Evolutionary conservation across 352 stramenopile genomes (phyloP).

Genomic region (Phytophthora hybrid): DNA sequence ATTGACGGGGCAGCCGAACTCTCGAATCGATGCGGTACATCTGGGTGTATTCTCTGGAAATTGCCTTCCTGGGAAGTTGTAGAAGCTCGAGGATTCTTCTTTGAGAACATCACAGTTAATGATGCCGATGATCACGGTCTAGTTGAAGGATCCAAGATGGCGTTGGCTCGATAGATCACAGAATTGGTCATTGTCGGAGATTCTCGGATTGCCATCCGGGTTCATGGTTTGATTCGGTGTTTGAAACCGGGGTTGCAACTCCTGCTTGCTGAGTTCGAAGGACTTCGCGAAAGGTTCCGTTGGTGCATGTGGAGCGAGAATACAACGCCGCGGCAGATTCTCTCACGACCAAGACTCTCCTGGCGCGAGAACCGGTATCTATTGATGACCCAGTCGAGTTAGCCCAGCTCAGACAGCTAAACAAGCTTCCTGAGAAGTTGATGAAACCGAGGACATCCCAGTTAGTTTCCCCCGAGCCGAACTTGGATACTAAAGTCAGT

Average conservation of each 20-base stretch:
- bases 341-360: background rate
- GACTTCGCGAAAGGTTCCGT: background rate
- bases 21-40: too few species aligned
- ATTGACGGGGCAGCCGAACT: too few species aligned
- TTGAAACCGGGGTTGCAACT: constrained; percentile 3
- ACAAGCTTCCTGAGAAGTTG: background rate
- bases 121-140: too few species aligned
- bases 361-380: background rate
- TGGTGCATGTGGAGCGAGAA: constrained; percentile 5
- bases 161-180: background rate
- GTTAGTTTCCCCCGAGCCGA: background rate
- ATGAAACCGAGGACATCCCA: background rate
- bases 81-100: too few species aligned
- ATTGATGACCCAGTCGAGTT: constrained; percentile 2
- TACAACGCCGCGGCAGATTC: constrained; percentile 1
- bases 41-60: too few species aligned
- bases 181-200: background rate
- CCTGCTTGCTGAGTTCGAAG: background rate
- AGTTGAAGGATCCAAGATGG: background rate
- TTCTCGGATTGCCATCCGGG: too few species aligned
- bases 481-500: background rate
- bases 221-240: constrained; percentile 13
- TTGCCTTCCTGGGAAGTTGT: too few species aligned
- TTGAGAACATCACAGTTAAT: too few species aligned
- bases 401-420: background rate